These are phyloP conservation scores for Serendipita vermifera DNA, from an alignment of 768 basidiomycete species.

Conservation along the genomic window DNA sequence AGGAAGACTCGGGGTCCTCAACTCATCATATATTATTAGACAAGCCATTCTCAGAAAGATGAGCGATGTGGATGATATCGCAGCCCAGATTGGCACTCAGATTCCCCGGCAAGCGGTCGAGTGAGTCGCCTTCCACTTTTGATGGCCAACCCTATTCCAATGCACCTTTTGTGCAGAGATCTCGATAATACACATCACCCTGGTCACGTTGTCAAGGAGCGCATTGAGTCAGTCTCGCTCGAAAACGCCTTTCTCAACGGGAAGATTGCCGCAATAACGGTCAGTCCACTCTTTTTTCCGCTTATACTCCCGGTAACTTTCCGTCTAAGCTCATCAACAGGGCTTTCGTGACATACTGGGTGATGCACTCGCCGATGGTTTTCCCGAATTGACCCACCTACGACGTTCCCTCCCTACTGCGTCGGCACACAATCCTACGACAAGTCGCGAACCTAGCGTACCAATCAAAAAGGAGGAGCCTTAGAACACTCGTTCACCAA, in stretches of 20 bases:
- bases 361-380: slow-evolving; percentile 2
- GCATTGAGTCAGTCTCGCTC: slow-evolving; percentile 68
- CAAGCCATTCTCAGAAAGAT: slow-evolving; percentile 5
- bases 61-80: slow-evolving; percentile 4
- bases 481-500: no score
- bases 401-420: not conserved
- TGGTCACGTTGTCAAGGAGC: slow-evolving; percentile 66
- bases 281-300: not conserved
- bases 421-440: no score
- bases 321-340: not conserved
- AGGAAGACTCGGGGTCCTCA: no score
- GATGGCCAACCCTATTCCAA: not conserved
- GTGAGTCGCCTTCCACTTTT: not conserved
- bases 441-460: no score
- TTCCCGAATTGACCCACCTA: not conserved
- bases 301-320: not conserved
- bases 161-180: slow-evolving; percentile 30
- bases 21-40: not conserved
- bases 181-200: slow-evolving; percentile 73
- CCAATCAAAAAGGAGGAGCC: no score
- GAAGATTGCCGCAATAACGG: slow-evolving; percentile 55
- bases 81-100: not conserved
- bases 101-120: slow-evolving; percentile 3
- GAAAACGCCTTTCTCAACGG: slow-evolving; percentile 91
- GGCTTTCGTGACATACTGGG: not conserved